Conservation (phyloP, 2,329 filamentous ascomycete genomes). For the Aspergillus chevalieri region DNA sequence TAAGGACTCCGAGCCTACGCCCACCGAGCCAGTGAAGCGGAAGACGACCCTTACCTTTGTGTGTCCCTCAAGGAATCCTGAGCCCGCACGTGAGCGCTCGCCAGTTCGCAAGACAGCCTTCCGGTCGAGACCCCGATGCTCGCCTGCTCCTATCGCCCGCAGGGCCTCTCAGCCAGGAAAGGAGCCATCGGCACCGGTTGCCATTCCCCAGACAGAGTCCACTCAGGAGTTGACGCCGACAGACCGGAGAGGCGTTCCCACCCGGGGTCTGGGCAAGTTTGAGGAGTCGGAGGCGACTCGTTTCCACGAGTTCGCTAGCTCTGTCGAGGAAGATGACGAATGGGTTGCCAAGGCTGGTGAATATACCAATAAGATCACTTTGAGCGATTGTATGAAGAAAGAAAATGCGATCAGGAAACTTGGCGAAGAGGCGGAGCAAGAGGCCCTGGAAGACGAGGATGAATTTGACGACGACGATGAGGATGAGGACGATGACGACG, state of each 20-base stretch:
- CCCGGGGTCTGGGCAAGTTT: constrained; percentile 33
- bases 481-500: constrained; percentile 50
- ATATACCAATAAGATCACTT: constrained; percentile 66
- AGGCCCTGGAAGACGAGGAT: constrained; percentile 67
- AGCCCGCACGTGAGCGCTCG: constrained; percentile 22
- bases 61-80: constrained; percentile 35
- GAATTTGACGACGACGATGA: constrained; percentile 48
- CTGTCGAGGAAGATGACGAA: constrained; percentile 73
- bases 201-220: constrained; percentile 7
- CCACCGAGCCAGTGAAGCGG: constrained; percentile 32
- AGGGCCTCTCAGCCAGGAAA: constrained; percentile 17
- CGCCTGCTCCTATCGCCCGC: constrained; percentile 35
- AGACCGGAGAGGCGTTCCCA: constrained; percentile 24
- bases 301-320: constrained; percentile 91
- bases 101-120: constrained; percentile 17
- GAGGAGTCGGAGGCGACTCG: constrained; percentile 39
- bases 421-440: constrained; percentile 84
- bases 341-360: constrained; percentile 73
- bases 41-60: constrained; percentile 43
- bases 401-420: constrained; percentile 83
- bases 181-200: constrained; percentile 2
- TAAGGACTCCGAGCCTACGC: constrained; percentile 8
- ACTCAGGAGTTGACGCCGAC: constrained; percentile 6
- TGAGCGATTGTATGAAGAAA: constrained; percentile 82
- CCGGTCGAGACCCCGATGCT: constrained; percentile 29